Conservation (phyloP, 2,329 filamentous ascomycete species). For the Fusarium metavorans region DNA sequence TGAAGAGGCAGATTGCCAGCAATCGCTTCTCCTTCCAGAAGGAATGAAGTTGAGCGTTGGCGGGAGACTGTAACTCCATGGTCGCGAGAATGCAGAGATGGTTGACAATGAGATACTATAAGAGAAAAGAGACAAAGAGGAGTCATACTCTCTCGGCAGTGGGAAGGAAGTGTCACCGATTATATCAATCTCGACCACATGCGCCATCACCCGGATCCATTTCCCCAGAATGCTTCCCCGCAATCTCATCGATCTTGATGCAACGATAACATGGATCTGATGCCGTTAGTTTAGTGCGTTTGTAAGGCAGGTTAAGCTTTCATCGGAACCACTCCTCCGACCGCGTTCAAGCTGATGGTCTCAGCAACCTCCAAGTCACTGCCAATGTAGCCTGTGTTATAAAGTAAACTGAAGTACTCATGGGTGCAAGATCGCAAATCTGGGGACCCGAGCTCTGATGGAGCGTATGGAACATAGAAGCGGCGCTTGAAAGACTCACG, state of each 20-base stretch:
- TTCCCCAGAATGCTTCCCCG: background rate
- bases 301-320: background rate
- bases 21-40: background rate
- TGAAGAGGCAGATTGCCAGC: background rate
- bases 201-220: background rate
- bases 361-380: background rate
- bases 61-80: background rate
- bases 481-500: background rate
- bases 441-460: background rate
- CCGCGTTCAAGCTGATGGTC: background rate
- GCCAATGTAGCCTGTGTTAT: background rate
- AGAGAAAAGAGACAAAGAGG: background rate
- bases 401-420: background rate
- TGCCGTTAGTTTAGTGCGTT: background rate
- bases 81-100: background rate
- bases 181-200: background rate
- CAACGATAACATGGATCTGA: background rate
- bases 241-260: background rate
- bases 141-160: background rate
- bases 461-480: background rate
- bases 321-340: background rate
- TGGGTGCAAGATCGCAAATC: background rate
- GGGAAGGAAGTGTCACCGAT: background rate
- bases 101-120: background rate
- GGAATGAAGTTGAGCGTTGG: background rate